Base-by-base conservation (phyloP, 2,329 filamentous ascomycete genomes). In the Cladophialophora psammophila region DNA sequence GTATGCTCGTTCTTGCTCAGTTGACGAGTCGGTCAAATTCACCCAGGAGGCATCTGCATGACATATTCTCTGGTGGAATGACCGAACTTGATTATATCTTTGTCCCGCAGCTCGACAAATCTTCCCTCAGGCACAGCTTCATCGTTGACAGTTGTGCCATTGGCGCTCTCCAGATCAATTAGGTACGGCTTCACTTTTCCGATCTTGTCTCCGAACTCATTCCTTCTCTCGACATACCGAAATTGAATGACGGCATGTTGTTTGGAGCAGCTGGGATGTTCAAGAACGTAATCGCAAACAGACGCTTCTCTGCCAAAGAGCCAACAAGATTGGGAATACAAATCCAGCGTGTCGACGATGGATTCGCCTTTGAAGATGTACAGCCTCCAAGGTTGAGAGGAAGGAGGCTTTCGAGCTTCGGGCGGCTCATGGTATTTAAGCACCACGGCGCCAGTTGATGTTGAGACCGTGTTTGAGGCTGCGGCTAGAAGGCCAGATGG, bases 191-290 rank as follows among this genome's bases (percentile, higher is more conserved):
- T 90, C 54, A 94, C 91, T 69, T 84, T 90, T 26, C 91, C 92
- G 65, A 90, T 84, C 75, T 89, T 91, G 76, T 97, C 94, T 26
- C 93, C 94, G 76, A 87, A 96, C 79, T 97, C 93, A 73, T 96
- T 93, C 69, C 87, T 87, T 79, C 90, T 93, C 75, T 93, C 91
- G 20, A 91, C 87, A 76, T 93, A 90, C 42, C 95, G 88, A 75
- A 99, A 99, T 77, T 99, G 95, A 52, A 99, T 86, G 8, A 94
- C 95, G 0, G 94, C 94, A 78, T 99, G 95, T 80, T 99, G 95
- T 79, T 96, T 96, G 77, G 93, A 96, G 75, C 93, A 89, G 78
- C 93, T 97, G 0, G 94, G 93, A 76, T 99, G 94, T 75, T 96
- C 93, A 7, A 96, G 87, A 1, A 88, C 82, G 65, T 97, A 83